Percentiles rank a stretch among this genome's conserved stretches.
Conservation (phyloP, 2,329 filamentous ascomycete genomes). For the Ophiosphaerella narmari region DNA sequence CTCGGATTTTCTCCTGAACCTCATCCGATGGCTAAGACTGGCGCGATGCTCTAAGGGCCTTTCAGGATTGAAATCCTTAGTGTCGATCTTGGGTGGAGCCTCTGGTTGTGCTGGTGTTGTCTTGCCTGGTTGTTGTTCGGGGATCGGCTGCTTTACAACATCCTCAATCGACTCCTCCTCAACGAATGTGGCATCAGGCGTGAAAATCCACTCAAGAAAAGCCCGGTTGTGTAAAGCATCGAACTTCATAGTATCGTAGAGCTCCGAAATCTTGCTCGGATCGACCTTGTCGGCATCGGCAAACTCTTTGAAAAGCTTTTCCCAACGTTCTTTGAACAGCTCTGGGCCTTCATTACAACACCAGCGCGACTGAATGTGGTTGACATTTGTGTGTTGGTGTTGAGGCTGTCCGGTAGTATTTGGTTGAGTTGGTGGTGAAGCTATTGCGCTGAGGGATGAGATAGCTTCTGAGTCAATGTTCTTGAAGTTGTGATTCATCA, state of each 20-base stretch:
- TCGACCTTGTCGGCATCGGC: conserved; percentile 97
- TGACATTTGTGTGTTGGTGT: conserved; percentile 35
- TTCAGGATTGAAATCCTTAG: conserved; percentile 48
- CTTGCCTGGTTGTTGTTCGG: conserved; percentile 32
- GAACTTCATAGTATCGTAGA: conserved; percentile 99
- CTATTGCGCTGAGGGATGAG: conserved; percentile 60
- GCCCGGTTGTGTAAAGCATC: conserved; percentile 95
- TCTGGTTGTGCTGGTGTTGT: conserved; percentile 33
- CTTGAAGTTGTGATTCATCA: conserved; percentile 93
- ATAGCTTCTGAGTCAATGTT: conserved; percentile 73
- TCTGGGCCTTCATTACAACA: conserved; percentile 95
- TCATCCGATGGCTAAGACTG: conserved; percentile 53
- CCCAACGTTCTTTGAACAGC: conserved; percentile 95
- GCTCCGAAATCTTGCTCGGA: conserved; percentile 96
- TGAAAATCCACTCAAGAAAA: conserved; percentile 97
- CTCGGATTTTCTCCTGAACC: conserved; percentile 59
- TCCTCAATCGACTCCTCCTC: conserved; percentile 60
- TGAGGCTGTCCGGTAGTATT: conserved; percentile 49
- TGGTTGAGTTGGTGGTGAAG: conserved; percentile 27
- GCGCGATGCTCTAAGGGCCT: conserved; percentile 34
- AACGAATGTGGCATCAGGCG: conserved; percentile 77
- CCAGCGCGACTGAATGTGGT: conserved; percentile 82
- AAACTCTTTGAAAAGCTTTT: conserved; percentile 96
- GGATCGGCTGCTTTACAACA: conserved; percentile 36
- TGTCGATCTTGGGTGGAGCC: conserved; percentile 34